Conservation (phyloP, 2,329 filamentous ascomycete genomes). For the Diplodia mutila region DNA sequence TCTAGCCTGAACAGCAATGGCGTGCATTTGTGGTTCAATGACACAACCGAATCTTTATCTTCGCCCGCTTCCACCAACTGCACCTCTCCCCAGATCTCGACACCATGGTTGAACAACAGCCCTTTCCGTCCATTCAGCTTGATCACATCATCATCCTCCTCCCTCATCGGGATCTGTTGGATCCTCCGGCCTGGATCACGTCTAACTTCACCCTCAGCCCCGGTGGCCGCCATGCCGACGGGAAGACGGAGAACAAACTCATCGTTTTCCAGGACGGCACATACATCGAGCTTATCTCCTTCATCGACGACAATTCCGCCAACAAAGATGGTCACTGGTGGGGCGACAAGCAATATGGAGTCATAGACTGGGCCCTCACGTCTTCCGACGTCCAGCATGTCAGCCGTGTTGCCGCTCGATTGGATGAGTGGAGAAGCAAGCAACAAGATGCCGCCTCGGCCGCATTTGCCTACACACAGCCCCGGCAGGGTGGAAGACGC, state of each 20-base stretch:
- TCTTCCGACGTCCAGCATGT: constrained; percentile 36
- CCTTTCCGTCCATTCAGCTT: constrained; percentile 40
- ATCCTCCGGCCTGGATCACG: constrained; percentile 56
- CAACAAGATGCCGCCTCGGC: neutral
- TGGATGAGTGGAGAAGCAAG: constrained; percentile 2
- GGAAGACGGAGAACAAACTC: constrained; percentile 64
- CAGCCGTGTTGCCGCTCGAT: neutral
- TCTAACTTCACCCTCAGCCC: constrained; percentile 61
- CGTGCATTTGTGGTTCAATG: neutral
- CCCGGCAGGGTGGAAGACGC: constrained; percentile 23
- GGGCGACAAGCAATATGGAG: constrained; percentile 57
- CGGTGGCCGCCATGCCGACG: constrained; percentile 65
- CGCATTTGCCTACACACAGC: neutral
- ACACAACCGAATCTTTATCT: neutral
- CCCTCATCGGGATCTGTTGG: constrained; percentile 53
- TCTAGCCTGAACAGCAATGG: neutral
- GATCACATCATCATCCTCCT: constrained; percentile 70
- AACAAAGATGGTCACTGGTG: constrained; percentile 58
- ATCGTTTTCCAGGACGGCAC: constrained; percentile 66
- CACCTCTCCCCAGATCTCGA: constrained; percentile 22
- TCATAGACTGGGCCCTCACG: constrained; percentile 66
- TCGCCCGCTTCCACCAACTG: neutral
- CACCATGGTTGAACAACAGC: constrained; percentile 12
- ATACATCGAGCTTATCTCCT: constrained; percentile 70
- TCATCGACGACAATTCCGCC: constrained; percentile 53